phyloP scores from a whole-genome alignment of 257 asterid genomes.

The Scutellaria barbata region DNA sequence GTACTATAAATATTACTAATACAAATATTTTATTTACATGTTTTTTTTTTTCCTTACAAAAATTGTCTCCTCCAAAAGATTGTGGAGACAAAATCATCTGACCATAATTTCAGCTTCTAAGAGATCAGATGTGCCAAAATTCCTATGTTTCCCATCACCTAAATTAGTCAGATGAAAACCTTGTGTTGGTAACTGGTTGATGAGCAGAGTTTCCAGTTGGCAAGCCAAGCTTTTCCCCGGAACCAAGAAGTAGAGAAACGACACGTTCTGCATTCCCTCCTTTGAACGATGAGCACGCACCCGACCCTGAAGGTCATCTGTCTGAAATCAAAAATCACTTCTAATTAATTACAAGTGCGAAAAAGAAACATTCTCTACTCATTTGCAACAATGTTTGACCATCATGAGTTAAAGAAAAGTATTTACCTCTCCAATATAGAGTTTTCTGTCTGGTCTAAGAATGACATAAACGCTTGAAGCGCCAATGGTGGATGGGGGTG shows the following conservation, averaged over 20 bases:
- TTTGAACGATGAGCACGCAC: constrained; percentile 73
- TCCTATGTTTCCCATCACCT: constrained; percentile 88
- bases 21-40: constrained; percentile 24
- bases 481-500: constrained; percentile 95
- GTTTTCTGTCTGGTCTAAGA: constrained; percentile 71
- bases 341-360: too few species aligned
- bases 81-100: constrained; percentile 36
- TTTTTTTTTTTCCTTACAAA: background rate
- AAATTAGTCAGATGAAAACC: constrained; percentile 75
- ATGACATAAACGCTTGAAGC: constrained; percentile 83
- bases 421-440: constrained; percentile 92
- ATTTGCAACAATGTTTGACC: background rate
- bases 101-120: constrained; percentile 51
- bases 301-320: constrained; percentile 92
- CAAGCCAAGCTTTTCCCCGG: constrained; percentile 91
- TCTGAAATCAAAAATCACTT: constrained; percentile 44
- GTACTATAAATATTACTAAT: constrained; percentile 11
- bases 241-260: constrained; percentile 75
- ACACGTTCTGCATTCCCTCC: constrained; percentile 73
- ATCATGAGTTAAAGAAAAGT: constrained; percentile 3
- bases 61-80: background rate
- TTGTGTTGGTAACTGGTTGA: constrained; percentile 73
- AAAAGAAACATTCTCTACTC: too few species aligned
- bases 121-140: constrained; percentile 69
- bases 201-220: constrained; percentile 88